Evolutionary conservation across 2,329 filamentous ascomycete genomes (phyloP), one percentile per base, ranked within the genome.

Genomic region (Cadophora malorum): DNA sequence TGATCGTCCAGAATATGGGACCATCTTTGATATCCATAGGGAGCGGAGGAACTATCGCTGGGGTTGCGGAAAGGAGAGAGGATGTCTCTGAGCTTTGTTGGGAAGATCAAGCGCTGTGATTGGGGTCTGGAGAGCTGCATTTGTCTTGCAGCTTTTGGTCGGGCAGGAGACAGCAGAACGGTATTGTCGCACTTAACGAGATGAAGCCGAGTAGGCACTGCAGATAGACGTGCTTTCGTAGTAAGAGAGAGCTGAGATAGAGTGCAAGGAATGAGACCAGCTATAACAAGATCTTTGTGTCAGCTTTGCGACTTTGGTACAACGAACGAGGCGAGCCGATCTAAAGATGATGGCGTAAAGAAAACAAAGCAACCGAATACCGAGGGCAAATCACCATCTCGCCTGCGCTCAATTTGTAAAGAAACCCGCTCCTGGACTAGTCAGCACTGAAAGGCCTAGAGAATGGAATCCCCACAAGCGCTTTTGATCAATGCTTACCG

Each of bases 211-310:
- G 63, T n/a, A 64, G 14, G 28, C 66, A 68, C 52, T 69, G 70
- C 0, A 67, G 12, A 64, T 68, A 72, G 25, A 72, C 70, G 25
- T 72, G 66, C 21, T 55, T 59, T n/a, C 70, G 69, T 31, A 72
- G 65, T 12, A 69, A 58, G 5, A 67, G 58, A 9, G 70, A 66
- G 63, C 66, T 69, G n/a, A 72, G 25, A 14, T 28, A 45, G 31
- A 72, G 53, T 10, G 35, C 69, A 5, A 69, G 33, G n/a, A 72
- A 72, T 2, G 59, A 56, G 19, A 67, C 5, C n/a, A 49, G 19
- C 45, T 49, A 21, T 1, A 21, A 3, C 7, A 21, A 49, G n/a
- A 21, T 6, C 19, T 21, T 7, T 19, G 9, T 3, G n/a, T 49
- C 9, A 49, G 45, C 12, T 21, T 8, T 49, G n/a, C 28, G 28